Evolutionary conservation across 1,139 yeast species (phyloP), one percentile per base, ranked within the genome.

Genomic region (Pichia sorboxylosa): DNA sequence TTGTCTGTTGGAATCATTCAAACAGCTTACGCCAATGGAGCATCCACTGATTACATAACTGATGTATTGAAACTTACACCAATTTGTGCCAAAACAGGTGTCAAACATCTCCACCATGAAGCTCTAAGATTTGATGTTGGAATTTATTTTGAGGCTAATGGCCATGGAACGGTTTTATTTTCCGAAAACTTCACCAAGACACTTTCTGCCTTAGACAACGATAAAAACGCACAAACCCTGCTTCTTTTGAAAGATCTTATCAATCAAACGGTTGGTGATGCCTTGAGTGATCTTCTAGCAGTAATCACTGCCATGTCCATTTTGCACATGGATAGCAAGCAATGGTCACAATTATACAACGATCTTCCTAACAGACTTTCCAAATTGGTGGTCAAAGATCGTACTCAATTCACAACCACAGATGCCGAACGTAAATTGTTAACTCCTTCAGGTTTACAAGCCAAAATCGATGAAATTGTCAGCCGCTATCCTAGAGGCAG

Each of bases 181-280:
- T 72, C 82, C 6, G 65, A 69, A 0, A 66, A 66, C 14, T 83
- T 69, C 35, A 69, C 63, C 42, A 54, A 48, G 23, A 29, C 30
- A 10, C 35, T 52, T 22, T 32, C 34, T 2, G 14, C 25, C 4
- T 29, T 35, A 7, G 55, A 58, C 38, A 38, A 51, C 24, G 29
- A 54, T 2, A 34, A 35, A 9, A 37, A 49, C 16, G 55, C 54
- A 7, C 45, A 49, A 25, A 66, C 65, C 28, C 35, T 55, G 22
- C 27, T 39, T 13, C 27, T 47, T 18, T 37, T 55, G 22, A 48
- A 42, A 27, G 69, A 73, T 36, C 63, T 90, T 45, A 83, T 90
- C 51, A 90, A 90, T 57, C 98, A 90, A 56, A 81, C 97, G 1
- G 97, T 90, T 7, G 99, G 99, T 25, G 99, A 90, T 54, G 94